Evolutionary conservation across 75 land plant species (phyloP).

Genomic region (Sequoia sempervirens): DNA sequence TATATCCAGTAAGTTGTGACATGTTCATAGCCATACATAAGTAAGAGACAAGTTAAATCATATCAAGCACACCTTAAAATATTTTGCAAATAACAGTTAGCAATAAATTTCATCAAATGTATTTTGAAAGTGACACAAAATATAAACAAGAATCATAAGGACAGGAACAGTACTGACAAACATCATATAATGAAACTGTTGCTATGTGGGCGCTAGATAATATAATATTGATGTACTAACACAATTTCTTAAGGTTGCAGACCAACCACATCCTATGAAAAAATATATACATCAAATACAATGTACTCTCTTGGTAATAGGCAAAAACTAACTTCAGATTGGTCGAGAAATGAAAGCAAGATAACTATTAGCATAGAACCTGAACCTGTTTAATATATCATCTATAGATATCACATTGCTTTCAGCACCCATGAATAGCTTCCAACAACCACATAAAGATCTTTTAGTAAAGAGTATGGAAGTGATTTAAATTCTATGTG

Average conservation of each 20-base stretch:
- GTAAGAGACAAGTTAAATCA: neutral
- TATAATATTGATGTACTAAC: neutral
- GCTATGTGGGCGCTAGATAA: neutral
- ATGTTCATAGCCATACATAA: neutral
- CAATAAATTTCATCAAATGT: neutral
- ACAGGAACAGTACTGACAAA: neutral
- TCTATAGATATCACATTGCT: neutral
- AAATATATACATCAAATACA: neutral
- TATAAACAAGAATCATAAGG: neutral
- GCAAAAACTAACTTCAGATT: neutral
- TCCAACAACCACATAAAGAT: neutral
- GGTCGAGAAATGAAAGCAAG: neutral
- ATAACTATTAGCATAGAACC: neutral
- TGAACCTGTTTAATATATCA: neutral
- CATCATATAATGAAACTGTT: neutral
- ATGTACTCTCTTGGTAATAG: neutral
- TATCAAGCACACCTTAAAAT: neutral
- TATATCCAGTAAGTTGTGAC: neutral
- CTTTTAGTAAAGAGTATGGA: neutral
- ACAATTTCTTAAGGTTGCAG: neutral
- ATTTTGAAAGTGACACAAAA: neutral
- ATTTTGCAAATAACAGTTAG: neutral
- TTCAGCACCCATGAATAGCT: neutral
- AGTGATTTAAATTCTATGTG: neutral
- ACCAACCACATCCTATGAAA: neutral